Evolutionary conservation across 1,284 basidiomycete genomes (phyloP), one percentile per base, ranked within the genome.

Genomic region (Ustilago shanxiensis): DNA sequence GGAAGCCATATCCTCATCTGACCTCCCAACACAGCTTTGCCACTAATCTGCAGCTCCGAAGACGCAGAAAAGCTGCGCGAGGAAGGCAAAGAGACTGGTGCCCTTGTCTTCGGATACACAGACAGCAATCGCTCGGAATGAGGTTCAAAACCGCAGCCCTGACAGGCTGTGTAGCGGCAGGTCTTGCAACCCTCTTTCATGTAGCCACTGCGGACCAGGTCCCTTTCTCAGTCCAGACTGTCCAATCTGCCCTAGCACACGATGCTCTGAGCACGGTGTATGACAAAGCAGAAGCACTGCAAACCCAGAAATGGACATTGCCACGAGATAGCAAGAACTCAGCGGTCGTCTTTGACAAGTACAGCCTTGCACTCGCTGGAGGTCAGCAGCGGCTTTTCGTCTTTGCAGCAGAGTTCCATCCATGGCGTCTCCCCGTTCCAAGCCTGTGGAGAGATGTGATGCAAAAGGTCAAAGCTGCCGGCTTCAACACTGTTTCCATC

Each of bases 391-490:
- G 70, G 3, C 51, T 77, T 31, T 77, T 73, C 35, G 57, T 77
- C 49, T 51, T 72, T 41, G 66, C 70, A 6, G 70, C 67, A 51
- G 93, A 94, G 85, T 93, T 94, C 83, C 93, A 94, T 80, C 90
- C 93, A 0, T 95, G 92, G 87, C 89, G 93, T 22, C 87, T 94
- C 2, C 93, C 93, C 1, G 91, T 93, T 0, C 92, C 92, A 0
- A 90, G 89, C 4, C 85, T 94, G 61, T 95, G 93, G 93, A 88
- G 90, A 16, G 93, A 95, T 80, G 91, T 94, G 60, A 89, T 94
- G 51, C 90, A 94, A 79, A 94, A 93, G 84, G 88, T 91, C 77
- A 92, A 92, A 77, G 93, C 92, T 1, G 91, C 92, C 0, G 93
- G 93, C n/a, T 87, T 94, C 71, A 94, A 93, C 78, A 74, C 69